phyloP scores from a whole-genome alignment of 139 green algal genomes.

The Haematococcus lacustris region DNA sequence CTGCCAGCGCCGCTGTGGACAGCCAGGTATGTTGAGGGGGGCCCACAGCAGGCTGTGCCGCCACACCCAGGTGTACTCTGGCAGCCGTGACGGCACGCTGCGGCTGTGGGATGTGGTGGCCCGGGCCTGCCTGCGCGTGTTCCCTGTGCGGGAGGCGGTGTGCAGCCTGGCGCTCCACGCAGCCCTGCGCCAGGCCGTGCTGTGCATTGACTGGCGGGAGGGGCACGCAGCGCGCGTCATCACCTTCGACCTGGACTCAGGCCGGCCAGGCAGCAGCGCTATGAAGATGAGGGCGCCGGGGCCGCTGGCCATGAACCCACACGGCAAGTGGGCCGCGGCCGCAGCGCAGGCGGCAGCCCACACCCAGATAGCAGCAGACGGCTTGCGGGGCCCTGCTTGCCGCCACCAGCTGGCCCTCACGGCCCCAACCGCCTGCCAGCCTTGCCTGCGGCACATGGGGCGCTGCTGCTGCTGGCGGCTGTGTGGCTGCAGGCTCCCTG shows the following conservation, averaged over 20 bases:
- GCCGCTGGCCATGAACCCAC: constrained; percentile 18
- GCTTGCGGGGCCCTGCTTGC: not conserved
- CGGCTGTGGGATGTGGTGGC: constrained; percentile 41
- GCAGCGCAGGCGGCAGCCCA: too few relatives aligned
- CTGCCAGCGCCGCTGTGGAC: too few relatives aligned
- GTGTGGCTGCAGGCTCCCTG: constrained; percentile 42
- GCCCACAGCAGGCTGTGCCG: constrained; percentile 11
- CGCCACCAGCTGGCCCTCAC: too few relatives aligned
- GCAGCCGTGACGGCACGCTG: constrained; percentile 46
- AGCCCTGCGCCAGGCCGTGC: constrained; percentile 15
- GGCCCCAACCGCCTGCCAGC: not conserved
- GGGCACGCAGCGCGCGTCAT: constrained; percentile 10
- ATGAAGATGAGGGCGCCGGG: constrained; percentile 30
- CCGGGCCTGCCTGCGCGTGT: constrained; percentile 7
- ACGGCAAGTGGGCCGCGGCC: not conserved
- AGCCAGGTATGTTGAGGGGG: not conserved
- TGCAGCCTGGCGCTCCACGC: constrained; percentile 29
- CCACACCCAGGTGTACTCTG: constrained; percentile 33
- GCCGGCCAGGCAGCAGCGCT: constrained; percentile 10
- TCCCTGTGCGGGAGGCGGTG: constrained; percentile 28
- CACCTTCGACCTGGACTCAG: constrained; percentile 19
- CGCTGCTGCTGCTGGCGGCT: too few relatives aligned
- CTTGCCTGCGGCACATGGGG: not conserved
- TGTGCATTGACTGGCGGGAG: constrained; percentile 17
- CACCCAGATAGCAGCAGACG: not conserved